Evolutionary conservation across 108 stramenopile species (phyloP).

Genomic region (Conticribra guillardii): DNA sequence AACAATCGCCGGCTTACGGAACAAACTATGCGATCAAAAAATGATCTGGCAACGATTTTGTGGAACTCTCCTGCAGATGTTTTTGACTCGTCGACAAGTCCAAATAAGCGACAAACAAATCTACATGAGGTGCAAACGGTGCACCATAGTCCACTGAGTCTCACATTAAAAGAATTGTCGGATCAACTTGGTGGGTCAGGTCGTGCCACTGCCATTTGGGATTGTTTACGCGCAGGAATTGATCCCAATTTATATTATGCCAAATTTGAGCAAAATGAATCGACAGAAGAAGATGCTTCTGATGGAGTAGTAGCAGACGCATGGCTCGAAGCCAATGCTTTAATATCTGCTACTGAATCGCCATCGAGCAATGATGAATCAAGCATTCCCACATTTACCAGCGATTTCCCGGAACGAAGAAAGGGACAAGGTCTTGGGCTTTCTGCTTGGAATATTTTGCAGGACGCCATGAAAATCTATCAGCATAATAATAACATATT

Average conservation of each 20-base stretch:
- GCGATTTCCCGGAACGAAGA: constrained; percentile 10
- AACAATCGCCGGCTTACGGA: too few species aligned
- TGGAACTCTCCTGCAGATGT: too few species aligned
- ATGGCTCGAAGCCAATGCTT: constrained; percentile 25
- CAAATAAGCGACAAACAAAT: too few species aligned
- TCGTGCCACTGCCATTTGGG: constrained; percentile 57
- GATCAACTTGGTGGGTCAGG: constrained; percentile 56
- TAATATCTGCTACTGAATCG: not conserved
- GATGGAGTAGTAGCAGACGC: constrained; percentile 23
- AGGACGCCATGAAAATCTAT: constrained; percentile 1
- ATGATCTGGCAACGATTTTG: too few species aligned
- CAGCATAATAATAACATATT: constrained; percentile 5
- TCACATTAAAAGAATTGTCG: constrained; percentile 51
- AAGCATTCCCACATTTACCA: not conserved
- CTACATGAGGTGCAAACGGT: too few species aligned
- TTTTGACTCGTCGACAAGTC: too few species aligned
- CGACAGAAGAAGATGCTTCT: not conserved
- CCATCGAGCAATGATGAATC: not conserved
- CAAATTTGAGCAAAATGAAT: not conserved
- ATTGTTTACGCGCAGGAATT: constrained; percentile 55
- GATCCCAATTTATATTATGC: constrained; percentile 64
- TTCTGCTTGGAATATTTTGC: constrained; percentile 20
- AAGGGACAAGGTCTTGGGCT: constrained; percentile 14
- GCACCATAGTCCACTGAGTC: constrained; percentile 50
- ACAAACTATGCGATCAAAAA: too few species aligned